Evolutionary conservation across 441 rosid genomes (phyloP).

Genomic region (Bocquillonia castaneifolia): DNA sequence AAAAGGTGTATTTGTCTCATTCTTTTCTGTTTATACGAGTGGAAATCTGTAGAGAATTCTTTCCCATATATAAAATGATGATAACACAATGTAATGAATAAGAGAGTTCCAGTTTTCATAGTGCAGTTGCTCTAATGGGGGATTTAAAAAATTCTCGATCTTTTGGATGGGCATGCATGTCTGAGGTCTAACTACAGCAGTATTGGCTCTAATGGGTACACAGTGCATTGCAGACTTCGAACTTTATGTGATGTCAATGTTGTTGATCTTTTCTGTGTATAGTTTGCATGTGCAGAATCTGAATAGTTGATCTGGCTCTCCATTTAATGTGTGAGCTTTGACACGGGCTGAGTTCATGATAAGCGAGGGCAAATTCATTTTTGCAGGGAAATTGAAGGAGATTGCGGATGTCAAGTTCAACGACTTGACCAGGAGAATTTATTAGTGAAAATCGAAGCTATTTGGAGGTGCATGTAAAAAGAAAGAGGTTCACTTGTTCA

Average conservation of each 20-base stretch:
- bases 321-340: background rate
- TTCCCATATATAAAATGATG: slow-evolving; percentile 11
- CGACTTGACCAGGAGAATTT: background rate
- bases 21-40: slow-evolving; percentile 54
- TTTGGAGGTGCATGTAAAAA: too few relatives aligned
- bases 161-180: too few relatives aligned
- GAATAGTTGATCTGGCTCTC: background rate
- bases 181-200: too few relatives aligned
- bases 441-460: too few relatives aligned
- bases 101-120: slow-evolving; percentile 13
- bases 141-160: background rate
- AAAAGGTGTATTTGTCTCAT: slow-evolving; percentile 40
- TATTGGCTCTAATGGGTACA: background rate
- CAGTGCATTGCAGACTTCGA: too few relatives aligned
- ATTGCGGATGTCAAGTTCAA: background rate
- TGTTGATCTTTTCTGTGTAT: too few relatives aligned
- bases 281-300: too few relatives aligned
- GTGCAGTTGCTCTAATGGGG: background rate
- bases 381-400: background rate
- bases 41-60: slow-evolving; percentile 24
- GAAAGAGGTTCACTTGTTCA: too few relatives aligned
- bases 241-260: too few relatives aligned
- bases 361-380: background rate
- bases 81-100: slow-evolving; percentile 21
- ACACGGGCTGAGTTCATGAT: background rate